These are phyloP conservation scores for Fagopyrum homotropicum DNA, from an alignment of 148 eudicot species.

Conservation along the genomic window DNA sequence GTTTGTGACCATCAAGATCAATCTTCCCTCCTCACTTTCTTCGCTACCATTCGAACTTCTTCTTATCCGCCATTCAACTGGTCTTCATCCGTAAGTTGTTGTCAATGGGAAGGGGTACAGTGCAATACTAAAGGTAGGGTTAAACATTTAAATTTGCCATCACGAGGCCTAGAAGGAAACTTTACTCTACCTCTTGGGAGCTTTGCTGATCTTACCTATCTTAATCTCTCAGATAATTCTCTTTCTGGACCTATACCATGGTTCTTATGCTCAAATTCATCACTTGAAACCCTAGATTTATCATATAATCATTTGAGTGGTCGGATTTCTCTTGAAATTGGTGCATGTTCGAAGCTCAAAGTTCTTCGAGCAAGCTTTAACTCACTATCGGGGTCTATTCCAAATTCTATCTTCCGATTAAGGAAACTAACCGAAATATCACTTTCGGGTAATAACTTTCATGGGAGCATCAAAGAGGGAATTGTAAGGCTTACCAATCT, in stretches of 20 bases:
- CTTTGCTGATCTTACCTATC: conserved; percentile 45
- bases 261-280: not conserved
- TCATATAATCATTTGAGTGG: not conserved
- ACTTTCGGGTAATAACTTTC: conserved; percentile 11
- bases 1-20: too few relatives aligned
- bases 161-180: conserved; percentile 37
- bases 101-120: too few relatives aligned
- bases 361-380: not conserved
- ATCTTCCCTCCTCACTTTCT: too few relatives aligned
- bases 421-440: not conserved
- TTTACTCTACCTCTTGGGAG: conserved; percentile 34
- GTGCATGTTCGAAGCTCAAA: not conserved
- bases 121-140: conserved; percentile 31
- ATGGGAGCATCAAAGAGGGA: conserved; percentile 17
- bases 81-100: too few relatives aligned
- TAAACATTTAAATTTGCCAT: conserved; percentile 36
- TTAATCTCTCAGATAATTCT: conserved; percentile 55
- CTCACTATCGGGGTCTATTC: not conserved
- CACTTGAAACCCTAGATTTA: not conserved
- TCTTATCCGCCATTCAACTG: too few relatives aligned
- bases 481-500: too few relatives aligned
- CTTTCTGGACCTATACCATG: not conserved
- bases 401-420: not conserved
- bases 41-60: too few relatives aligned
- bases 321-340: not conserved